Conservation (phyloP, 2,329 filamentous ascomycete genomes). For the Chaetomium sp. region DNA sequence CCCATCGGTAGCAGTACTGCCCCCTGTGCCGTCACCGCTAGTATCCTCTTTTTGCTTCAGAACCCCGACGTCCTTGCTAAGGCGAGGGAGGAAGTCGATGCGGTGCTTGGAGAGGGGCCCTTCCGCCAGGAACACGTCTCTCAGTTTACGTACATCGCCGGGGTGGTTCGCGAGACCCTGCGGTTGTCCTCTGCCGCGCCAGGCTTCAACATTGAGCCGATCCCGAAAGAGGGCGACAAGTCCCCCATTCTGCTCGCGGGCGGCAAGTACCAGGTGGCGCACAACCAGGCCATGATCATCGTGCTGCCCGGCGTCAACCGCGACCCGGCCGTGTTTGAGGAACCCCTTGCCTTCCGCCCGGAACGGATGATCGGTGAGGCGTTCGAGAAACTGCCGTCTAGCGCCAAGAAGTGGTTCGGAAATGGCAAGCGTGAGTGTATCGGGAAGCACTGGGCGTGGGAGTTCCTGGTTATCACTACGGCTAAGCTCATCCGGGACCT, state of each 20-base stretch:
- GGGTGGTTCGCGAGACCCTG: conserved; percentile 47
- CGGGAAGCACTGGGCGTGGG: conserved; percentile 45
- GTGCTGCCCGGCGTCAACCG: conserved; percentile 46
- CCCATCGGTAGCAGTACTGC: conserved; percentile 51
- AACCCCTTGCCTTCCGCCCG: conserved; percentile 39
- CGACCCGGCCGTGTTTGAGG: conserved; percentile 42
- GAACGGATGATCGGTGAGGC: conserved; percentile 44
- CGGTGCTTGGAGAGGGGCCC: conserved; percentile 40
- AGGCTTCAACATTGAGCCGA: conserved; percentile 47
- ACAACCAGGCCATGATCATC: conserved; percentile 44
- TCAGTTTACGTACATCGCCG: conserved; percentile 48
- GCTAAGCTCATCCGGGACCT: conserved; percentile 39
- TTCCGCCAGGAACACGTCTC: conserved; percentile 43
- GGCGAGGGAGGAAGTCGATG: conserved; percentile 49
- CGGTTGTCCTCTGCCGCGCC: conserved; percentile 49
- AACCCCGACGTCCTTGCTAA: conserved; percentile 42
- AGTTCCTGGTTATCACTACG: conserved; percentile 38
- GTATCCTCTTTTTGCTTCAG: conserved; percentile 46
- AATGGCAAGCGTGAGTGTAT: conserved; percentile 47
- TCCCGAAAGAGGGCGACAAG: conserved; percentile 34
- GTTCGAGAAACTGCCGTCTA: conserved; percentile 37
- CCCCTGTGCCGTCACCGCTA: conserved; percentile 38
- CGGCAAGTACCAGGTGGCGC: conserved; percentile 43
- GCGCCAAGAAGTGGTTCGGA: conserved; percentile 45
- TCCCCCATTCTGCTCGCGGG: conserved; percentile 41